A percentile compares a stretch with the other conserved stretches of the same genome.
Conservation (phyloP, 495 filamentous ascomycete species). For the Penicillium coprophilum region DNA sequence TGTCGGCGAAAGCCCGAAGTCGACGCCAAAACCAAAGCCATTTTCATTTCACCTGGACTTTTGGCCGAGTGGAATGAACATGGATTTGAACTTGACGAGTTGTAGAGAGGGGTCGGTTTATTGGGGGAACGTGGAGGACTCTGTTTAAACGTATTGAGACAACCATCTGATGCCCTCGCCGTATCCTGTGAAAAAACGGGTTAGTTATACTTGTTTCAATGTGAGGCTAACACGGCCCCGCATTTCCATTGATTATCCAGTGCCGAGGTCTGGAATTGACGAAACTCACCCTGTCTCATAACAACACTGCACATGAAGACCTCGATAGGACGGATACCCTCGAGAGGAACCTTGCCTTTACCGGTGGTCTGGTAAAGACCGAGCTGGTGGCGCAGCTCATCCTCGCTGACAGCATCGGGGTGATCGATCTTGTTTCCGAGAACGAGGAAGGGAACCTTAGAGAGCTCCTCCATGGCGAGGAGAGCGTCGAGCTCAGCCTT, state of each 20-base stretch:
- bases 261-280: background rate
- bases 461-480: conserved; percentile 86
- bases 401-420: conserved; percentile 90
- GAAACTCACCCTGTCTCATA: conserved; percentile 81
- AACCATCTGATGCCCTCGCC: conserved; percentile 56
- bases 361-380: conserved; percentile 96
- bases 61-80: background rate
- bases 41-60: background rate
- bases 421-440: conserved; percentile 99
- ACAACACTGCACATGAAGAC: conserved; percentile 99
- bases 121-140: background rate
- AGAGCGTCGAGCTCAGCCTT: conserved; percentile 96
- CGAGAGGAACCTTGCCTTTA: conserved; percentile 94
- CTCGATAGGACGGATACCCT: conserved; percentile 94
- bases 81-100: background rate
- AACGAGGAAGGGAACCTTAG: conserved; percentile 91
- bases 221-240: background rate
- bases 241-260: background rate
- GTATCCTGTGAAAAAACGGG: conserved; percentile 39
- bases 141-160: conserved; percentile 53
- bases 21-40: background rate
- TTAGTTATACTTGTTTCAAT: conserved; percentile 3
- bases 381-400: conserved; percentile 84
- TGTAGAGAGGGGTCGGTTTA: background rate
- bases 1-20: background rate